Evolutionary conservation across 2,329 filamentous ascomycete species (phyloP), one percentile per base, ranked within the genome.

Genomic region (Paecilomyces sp.): DNA sequence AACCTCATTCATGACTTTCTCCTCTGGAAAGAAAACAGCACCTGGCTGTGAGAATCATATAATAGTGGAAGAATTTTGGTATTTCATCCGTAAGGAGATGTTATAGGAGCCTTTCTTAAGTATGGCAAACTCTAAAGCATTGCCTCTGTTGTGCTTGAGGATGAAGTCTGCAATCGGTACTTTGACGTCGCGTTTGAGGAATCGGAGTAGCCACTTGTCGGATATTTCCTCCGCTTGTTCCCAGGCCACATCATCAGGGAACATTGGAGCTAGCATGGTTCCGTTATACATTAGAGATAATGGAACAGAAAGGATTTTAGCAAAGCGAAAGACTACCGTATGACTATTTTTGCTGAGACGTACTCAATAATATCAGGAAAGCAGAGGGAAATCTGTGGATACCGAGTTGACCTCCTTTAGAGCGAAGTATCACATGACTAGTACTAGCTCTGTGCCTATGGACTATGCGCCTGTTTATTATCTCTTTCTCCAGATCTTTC

Each of bases 1-100:
- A 13, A 69, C 69, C 58, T 62, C 71, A 64, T 60, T 71, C 25
- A 62, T 51, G 41, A 75, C 66, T 56, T 75, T 77, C 56, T 75
- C 72, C 53, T 70, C 68, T 36, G 64, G 63, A 55, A 69, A 68
- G 62, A 70, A 63, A 0, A 57, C 53, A 3, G 54, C 47, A 2
- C 64, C 67, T 2, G 63, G 64, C 2, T 60, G 56, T 0, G 66
- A 63, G 30, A 70, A 62, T 15, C 65, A 62, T 5, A 69, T 66
- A 8, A 68, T 30, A 2, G 58, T 61, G 15, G 62, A 25, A 13
- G 61, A 59, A 47, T 64, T 56, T 12, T 63, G 1, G 22, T 66
- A 69, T 18, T 61, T 63, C 64, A 69, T 65, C 5, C 59, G 60
- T 24, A 68, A 63, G 5, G 25, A 62, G 25, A 64, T 54, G 25